These are phyloP conservation scores for Gymnopus androsaceus DNA, from an alignment of 1,284 basidiomycete species.

Conservation along the genomic window DNA sequence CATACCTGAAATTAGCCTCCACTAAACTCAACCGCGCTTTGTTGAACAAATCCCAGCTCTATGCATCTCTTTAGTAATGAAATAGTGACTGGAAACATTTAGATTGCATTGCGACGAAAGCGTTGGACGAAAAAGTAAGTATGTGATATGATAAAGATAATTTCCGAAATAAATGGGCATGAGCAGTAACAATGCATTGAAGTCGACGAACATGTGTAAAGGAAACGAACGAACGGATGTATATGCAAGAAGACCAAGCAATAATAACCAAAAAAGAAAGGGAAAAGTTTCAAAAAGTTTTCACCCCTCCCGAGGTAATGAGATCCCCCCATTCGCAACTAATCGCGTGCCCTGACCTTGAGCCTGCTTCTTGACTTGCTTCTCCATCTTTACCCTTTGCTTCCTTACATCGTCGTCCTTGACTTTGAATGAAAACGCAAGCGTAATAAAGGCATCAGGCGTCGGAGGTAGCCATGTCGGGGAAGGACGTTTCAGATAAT, in stretches of 20 bases:
- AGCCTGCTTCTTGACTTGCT: conserved; percentile 61
- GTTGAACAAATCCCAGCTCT: too few relatives aligned
- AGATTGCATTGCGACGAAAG: too few relatives aligned
- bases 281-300: neutral
- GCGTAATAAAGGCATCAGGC: conserved; percentile 65
- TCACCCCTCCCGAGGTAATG: conserved; percentile 30
- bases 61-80: too few relatives aligned
- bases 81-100: too few relatives aligned
- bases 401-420: conserved; percentile 84
- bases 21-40: too few relatives aligned
- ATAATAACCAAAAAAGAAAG: neutral
- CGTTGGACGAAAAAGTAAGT: neutral
- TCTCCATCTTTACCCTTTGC: conserved; percentile 71
- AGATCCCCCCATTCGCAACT: conserved; percentile 28
- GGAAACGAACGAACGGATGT: conserved; percentile 37
- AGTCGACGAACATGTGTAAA: neutral
- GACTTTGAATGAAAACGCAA: conserved; percentile 66
- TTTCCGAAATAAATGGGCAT: neutral
- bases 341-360: conserved; percentile 34
- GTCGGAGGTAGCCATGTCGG: conserved; percentile 52
- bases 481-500: conserved; percentile 55
- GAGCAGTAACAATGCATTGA: neutral
- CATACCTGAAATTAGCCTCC: too few relatives aligned
- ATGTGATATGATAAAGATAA: conserved; percentile 5
- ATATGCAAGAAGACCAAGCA: conserved; percentile 71